Base-by-base conservation (phyloP, 108 stramenopile species). In the Asterionellopsis glacialis region DNA sequence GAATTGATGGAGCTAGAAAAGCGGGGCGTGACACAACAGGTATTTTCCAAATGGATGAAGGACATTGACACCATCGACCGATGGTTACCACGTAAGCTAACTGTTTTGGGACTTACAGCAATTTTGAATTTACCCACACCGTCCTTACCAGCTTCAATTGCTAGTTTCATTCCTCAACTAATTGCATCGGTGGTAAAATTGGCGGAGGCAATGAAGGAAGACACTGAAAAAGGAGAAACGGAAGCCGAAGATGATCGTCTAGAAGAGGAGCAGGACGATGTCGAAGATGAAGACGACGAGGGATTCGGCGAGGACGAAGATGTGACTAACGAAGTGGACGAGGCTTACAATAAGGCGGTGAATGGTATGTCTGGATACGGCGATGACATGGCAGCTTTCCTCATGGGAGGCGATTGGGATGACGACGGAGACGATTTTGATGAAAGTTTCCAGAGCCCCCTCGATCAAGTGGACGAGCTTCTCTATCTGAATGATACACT, bases 251-350 rank as follows among this genome's bases (percentile, higher is more conserved):
- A 63, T 26, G 76, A 51, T 18, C 54, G 74, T 24, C 65, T 60
- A 11, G 80, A 70, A 48, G 71, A 69, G 24, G 77, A 77, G 11
- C 81, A 83, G 43, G 82, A 82, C 22, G 74, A 65, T 4, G 77
- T 76, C 26, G 73, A 75, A 23, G 64, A 64, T 40, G 78, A 61
- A 1, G 75, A 71, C n/a, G 64, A 75, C 40, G 85, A 83, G 42
- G 91, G 89, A 13, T 92, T 88, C 59, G 88, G 75, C 21, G 89
- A 91, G 63, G 75, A 88, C 58, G 81, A 94, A 54, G 92, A 94
- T 63, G 92, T 94, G 10, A 84, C 74, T 16, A 85, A 90, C 57
- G 78, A 84, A 16, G 73, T 76, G 19, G 92, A 94, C 51, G 92
- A 90, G 61, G 83, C 85, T 4, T 92, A 90, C 65, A 76, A 85